Evolutionary conservation across 768 basidiomycete genomes (phyloP).

Genomic region (Phanerodontia chrysosporium): DNA sequence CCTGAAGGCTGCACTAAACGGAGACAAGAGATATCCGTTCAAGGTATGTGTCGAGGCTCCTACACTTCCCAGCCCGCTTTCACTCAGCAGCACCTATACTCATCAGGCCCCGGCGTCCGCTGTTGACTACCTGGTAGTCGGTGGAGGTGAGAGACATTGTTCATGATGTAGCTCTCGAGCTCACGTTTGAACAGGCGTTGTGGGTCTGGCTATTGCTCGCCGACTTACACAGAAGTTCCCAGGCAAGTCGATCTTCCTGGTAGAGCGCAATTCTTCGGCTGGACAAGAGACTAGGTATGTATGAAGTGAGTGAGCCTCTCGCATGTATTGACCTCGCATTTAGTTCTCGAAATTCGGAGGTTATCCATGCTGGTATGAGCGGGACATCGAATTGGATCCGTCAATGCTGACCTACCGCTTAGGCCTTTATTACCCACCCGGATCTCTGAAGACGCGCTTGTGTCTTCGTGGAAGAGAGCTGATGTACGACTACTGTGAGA

Average conservation of each 20-base stretch:
- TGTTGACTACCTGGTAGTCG: constrained; percentile 84
- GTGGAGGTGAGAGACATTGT: constrained; percentile 56
- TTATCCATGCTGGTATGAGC: constrained; percentile 78
- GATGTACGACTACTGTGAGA: constrained; percentile 72
- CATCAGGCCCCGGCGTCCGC: constrained; percentile 57
- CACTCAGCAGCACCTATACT: not conserved
- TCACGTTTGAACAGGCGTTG: constrained; percentile 47
- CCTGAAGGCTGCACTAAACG: constrained; percentile 58
- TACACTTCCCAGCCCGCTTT: not conserved
- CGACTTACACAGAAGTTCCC: constrained; percentile 62
- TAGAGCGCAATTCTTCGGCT: constrained; percentile 70
- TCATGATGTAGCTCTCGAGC: not conserved
- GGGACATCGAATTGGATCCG: not conserved
- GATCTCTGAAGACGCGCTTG: constrained; percentile 80
- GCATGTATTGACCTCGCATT: not conserved
- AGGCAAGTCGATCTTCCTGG: constrained; percentile 66
- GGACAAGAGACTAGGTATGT: constrained; percentile 85
- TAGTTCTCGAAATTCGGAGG: constrained; percentile 92
- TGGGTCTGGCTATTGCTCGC: constrained; percentile 85
- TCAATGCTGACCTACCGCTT: not conserved
- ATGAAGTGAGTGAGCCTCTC: not conserved
- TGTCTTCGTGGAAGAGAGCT: constrained; percentile 85
- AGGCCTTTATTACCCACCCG: constrained; percentile 82
- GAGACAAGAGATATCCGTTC: constrained; percentile 52
- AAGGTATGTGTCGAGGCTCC: constrained; percentile 40